These are phyloP conservation scores for Fusarium subglutinans DNA, from an alignment of 2,329 filamentous ascomycete genomes.

Conservation along the genomic window DNA sequence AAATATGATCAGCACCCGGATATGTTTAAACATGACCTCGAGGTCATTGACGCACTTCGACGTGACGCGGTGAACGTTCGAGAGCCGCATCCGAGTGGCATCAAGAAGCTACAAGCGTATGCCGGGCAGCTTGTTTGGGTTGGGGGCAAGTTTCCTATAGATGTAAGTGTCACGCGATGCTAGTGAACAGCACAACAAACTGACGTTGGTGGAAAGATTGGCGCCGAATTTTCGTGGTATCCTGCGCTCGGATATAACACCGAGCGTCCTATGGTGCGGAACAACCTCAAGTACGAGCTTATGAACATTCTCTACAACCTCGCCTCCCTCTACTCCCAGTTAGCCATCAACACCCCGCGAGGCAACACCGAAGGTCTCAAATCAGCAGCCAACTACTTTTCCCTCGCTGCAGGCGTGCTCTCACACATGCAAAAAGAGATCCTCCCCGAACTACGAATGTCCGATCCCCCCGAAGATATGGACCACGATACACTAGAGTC, in stretches of 20 bases:
- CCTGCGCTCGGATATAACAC: conserved; percentile 91
- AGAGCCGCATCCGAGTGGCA: conserved; percentile 86
- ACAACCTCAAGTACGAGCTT: conserved; percentile 82
- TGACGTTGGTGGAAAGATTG: conserved; percentile 70
- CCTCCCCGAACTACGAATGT: conserved; percentile 82
- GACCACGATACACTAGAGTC: conserved; percentile 87
- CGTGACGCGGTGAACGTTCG: conserved; percentile 87
- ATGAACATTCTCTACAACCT: conserved; percentile 95
- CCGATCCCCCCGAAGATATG: conserved; percentile 93
- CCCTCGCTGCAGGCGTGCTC: conserved; percentile 85
- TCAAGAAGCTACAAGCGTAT: conserved; percentile 89
- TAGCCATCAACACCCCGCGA: conserved; percentile 83
- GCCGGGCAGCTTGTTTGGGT: conserved; percentile 94
- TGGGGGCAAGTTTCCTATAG: conserved; percentile 93
- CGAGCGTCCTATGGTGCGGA: conserved; percentile 72
- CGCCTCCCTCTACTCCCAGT: conserved; percentile 90
- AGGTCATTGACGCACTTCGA: conserved; percentile 84
- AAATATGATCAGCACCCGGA: conserved; percentile 99
- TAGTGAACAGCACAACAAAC: not conserved
- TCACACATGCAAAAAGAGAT: conserved; percentile 79
- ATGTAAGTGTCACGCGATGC: conserved; percentile 61
- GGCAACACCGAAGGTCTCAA: conserved; percentile 85
- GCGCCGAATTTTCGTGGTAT: conserved; percentile 97
- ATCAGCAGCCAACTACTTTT: conserved; percentile 88
- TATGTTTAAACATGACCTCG: conserved; percentile 89